Base-by-base conservation (phyloP, 1,284 basidiomycete species). In the Apiotrichum laibachii region DNA sequence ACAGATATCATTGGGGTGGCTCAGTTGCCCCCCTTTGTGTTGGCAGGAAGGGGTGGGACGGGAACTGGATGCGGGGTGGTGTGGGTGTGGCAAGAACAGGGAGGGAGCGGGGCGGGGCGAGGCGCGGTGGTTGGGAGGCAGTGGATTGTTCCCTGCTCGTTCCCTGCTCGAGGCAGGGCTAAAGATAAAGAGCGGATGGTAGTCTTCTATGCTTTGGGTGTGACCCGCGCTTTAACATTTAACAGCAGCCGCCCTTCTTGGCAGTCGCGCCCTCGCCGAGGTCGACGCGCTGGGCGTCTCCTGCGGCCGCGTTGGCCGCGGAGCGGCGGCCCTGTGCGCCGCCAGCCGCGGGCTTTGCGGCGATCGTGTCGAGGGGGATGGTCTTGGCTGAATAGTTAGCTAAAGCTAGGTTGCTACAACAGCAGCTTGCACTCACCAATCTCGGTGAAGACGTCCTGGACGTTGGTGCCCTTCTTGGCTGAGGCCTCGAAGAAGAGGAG, bases 401-500 rank as follows among this genome's bases (percentile, higher is more conserved):
- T 5, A 5, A 1, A 6, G n/a, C 37, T 18, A 9, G 2, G 21
- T 21, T 21, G 11, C 19, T 5, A 26, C 3, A 33, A 19, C 13
- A 16, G 5, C 13, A 43, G 21, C 44, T 7, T 37, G 33, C 33
- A 80, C 87, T 62, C 62, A 94, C 92, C 93, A 72, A 97, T 96
- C 80, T 99, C 96, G 10, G 95, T 99, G 76, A 99, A 99, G 37
- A 99, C 87, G 73, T 99, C 95, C 49, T 94, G 88, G 55, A 99
- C 86, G 49, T 94, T 94, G 69, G 95, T 89, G 43, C 96, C 96
- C 11, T 92, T 96, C 87, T 99, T 99, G 53, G 96, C 96, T 18
- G 93, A 98, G 18, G 96, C 99, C 83, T 99, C 96, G 73, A 99
- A 84, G 89, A 98, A 99, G 34, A 91, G 89, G 66, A 99, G 92